Conservation (phyloP, 345 rosid genomes). For the Brassica cretica region DNA sequence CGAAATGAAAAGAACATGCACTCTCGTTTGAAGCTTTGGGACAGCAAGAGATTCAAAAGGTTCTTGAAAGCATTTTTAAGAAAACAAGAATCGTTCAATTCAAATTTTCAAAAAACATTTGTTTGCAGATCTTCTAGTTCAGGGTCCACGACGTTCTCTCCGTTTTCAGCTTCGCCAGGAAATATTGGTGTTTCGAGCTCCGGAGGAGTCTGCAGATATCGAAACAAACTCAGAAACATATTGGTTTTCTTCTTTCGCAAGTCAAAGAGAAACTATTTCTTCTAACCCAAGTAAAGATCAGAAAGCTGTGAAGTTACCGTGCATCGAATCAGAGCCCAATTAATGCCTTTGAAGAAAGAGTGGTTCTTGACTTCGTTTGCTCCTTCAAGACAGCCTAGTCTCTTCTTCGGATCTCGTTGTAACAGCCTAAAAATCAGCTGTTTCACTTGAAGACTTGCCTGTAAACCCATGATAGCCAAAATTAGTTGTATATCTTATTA, state of each 20-base stretch:
- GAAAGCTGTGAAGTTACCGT: slow-evolving; percentile 48
- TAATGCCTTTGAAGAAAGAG: slow-evolving; percentile 72
- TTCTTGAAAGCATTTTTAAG: neutral
- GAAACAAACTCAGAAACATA: neutral
- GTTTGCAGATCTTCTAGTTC: slow-evolving; percentile 65
- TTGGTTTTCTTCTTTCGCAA: slow-evolving; percentile 1
- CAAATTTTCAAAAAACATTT: slow-evolving; percentile 62
- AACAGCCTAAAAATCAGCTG: slow-evolving; percentile 72
- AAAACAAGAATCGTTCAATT: slow-evolving; percentile 1
- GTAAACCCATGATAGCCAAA: slow-evolving; percentile 23
- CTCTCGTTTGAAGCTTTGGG: neutral
- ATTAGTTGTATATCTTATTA: neutral
- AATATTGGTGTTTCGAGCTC: slow-evolving; percentile 68
- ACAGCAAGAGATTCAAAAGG: slow-evolving; percentile 14
- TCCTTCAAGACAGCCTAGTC: slow-evolving; percentile 83
- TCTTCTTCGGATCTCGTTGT: slow-evolving; percentile 80
- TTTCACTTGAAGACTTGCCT: slow-evolving; percentile 79
- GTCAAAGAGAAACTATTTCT: neutral
- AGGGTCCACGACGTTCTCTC: slow-evolving; percentile 55
- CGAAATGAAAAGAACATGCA: neutral
- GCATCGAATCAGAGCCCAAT: slow-evolving; percentile 93
- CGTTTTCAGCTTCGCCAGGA: slow-evolving; percentile 46
- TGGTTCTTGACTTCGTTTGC: slow-evolving; percentile 84
- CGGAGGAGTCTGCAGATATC: slow-evolving; percentile 63
- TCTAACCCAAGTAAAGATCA: slow-evolving; percentile 15